phyloP scores from a whole-genome alignment of 306 rosid genomes.

The Trichosanthes truncata region DNA sequence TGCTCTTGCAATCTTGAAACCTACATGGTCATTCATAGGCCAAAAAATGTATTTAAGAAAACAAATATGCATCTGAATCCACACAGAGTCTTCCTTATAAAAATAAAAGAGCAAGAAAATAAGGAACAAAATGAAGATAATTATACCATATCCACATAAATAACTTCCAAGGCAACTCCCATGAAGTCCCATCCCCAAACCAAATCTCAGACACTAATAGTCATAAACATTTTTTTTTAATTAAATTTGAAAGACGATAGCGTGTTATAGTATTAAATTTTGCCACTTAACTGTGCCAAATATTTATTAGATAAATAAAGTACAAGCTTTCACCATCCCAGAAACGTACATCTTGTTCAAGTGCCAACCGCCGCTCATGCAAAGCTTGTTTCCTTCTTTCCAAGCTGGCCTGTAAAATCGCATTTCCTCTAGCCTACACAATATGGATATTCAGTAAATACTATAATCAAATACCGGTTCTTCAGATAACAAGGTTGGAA shows the following conservation, averaged over 20 bases:
- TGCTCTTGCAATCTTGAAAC: conserved; percentile 99
- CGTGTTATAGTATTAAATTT: neutral
- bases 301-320: neutral
- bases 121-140: neutral
- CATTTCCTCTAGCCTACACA: conserved; percentile 93
- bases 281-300: neutral
- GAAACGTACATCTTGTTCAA: conserved; percentile 84
- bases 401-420: conserved; percentile 95
- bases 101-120: neutral
- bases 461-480: conserved; percentile 8
- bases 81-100: neutral
- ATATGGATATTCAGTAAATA: neutral
- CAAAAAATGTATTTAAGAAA: conserved; percentile 1
- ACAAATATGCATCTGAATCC: neutral
- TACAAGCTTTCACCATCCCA: neutral
- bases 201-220: neutral
- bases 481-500: neutral
- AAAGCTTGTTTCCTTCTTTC: conserved; percentile 99
- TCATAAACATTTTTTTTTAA: neutral
- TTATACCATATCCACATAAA: neutral
- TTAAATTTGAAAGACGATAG: neutral
- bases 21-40: conserved; percentile 31
- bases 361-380: conserved; percentile 97
- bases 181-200: neutral
- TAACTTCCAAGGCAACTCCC: neutral